phyloP scores from a whole-genome alignment of 2,329 filamentous ascomycete genomes.

The Chaetothyriales sp. region DNA sequence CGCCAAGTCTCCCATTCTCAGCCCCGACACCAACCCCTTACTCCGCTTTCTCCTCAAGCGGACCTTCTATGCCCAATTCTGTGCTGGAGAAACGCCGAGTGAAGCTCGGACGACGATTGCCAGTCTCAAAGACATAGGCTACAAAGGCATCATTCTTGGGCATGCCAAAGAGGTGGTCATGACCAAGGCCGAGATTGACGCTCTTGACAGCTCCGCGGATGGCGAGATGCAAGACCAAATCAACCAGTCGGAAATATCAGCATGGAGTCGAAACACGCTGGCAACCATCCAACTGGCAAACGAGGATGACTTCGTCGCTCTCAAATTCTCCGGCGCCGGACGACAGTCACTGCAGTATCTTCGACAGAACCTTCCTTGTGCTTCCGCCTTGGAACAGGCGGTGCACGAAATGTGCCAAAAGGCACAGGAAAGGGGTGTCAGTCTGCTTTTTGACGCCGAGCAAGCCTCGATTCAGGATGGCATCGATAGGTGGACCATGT shows the following conservation, averaged over 20 bases:
- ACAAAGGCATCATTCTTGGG: slow-evolving; percentile 68
- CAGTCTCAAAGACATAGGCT: slow-evolving; percentile 59
- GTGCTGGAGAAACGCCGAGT: slow-evolving; percentile 58
- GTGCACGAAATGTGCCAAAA: slow-evolving; percentile 64
- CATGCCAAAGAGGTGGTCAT: slow-evolving; percentile 74
- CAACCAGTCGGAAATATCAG: slow-evolving; percentile 23
- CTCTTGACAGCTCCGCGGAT: slow-evolving; percentile 4
- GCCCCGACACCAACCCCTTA: slow-evolving; percentile 61
- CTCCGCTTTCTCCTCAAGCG: slow-evolving; percentile 59
- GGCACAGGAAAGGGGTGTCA: slow-evolving; percentile 54
- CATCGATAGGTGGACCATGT: slow-evolving; percentile 66
- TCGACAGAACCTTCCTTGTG: slow-evolving; percentile 47
- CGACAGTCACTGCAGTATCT: slow-evolving; percentile 56
- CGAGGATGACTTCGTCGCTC: slow-evolving; percentile 48
- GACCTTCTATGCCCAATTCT: slow-evolving; percentile 86
- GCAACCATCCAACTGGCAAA: slow-evolving; percentile 46
- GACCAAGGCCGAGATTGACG: slow-evolving; percentile 25
- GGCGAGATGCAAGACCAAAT: slow-evolving; percentile 6
- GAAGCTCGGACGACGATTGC: slow-evolving; percentile 56
- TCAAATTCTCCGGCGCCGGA: slow-evolving; percentile 75
- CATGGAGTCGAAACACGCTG: slow-evolving; percentile 63
- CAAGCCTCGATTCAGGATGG: slow-evolving; percentile 65
- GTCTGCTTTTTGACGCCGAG: slow-evolving; percentile 74
- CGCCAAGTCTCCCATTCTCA: slow-evolving; percentile 51
- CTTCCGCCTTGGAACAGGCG: slow-evolving; percentile 50